phyloP scores from a whole-genome alignment of 2,329 filamentous ascomycete species.

The Colletotrichum salicis region DNA sequence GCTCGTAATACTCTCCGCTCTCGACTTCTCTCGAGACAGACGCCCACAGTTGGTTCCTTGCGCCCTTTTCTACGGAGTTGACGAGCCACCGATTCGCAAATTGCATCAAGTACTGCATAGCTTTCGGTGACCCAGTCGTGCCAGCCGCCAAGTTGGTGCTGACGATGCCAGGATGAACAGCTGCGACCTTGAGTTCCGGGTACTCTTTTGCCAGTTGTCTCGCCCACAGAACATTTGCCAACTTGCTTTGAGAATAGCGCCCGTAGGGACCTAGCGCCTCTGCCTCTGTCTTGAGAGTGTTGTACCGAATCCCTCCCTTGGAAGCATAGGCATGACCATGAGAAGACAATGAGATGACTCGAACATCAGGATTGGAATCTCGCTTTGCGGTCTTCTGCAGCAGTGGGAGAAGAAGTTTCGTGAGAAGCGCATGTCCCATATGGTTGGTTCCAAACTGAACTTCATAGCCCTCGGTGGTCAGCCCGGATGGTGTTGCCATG shows the following conservation, averaged over 20 bases:
- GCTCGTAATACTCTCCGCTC: neutral
- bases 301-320: neutral
- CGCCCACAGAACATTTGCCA: neutral
- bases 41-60: neutral
- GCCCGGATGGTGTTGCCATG: conserved; percentile 37
- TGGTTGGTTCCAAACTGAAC: conserved; percentile 50
- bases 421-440: conserved; percentile 42
- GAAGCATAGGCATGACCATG: neutral
- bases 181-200: neutral
- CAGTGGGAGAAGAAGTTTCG: conserved; percentile 47
- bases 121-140: neutral
- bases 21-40: neutral
- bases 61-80: neutral
- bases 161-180: neutral
- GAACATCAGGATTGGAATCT: conserved; percentile 35
- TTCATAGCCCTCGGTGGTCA: conserved; percentile 45
- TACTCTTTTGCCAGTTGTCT: neutral
- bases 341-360: conserved; percentile 37
- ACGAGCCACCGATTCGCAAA: neutral
- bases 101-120: neutral
- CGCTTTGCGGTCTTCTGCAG: conserved; percentile 38
- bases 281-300: neutral
- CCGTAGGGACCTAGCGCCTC: neutral
- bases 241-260: neutral
- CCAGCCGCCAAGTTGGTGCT: neutral